These are phyloP conservation scores for Fraxinus albicans DNA, from an alignment of 305 asterid genomes.

Conservation along the genomic window DNA sequence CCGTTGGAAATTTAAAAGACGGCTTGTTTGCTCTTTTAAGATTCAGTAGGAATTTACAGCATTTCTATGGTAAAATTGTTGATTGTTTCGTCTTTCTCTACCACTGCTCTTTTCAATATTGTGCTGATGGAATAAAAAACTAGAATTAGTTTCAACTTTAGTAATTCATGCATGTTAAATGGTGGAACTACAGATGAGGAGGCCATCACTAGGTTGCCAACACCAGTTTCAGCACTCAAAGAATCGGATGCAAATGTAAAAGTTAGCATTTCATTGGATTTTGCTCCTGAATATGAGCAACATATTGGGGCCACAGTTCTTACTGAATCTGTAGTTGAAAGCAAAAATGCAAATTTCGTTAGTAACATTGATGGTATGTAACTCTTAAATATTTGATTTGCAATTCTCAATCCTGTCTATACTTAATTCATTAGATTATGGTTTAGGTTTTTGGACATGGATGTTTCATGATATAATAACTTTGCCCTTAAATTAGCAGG, in stretches of 20 bases:
- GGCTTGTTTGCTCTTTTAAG: neutral
- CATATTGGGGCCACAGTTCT: slow-evolving; percentile 29
- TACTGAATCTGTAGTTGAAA: slow-evolving; percentile 35
- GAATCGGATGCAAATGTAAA: slow-evolving; percentile 34
- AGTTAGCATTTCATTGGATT: slow-evolving; percentile 31
- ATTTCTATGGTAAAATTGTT: neutral
- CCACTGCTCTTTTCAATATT: neutral
- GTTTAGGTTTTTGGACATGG: neutral
- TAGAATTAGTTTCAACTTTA: neutral
- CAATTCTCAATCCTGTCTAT: neutral
- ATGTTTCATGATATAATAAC: neutral
- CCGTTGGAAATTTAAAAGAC: neutral
- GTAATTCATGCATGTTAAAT: slow-evolving; percentile 24
- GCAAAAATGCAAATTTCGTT: slow-evolving; percentile 28
- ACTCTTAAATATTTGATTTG: neutral
- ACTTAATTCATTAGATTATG: neutral
- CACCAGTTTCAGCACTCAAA: slow-evolving; percentile 28
- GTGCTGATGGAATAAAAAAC: neutral
- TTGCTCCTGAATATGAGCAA: slow-evolving; percentile 43
- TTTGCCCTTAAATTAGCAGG: slow-evolving; percentile 34
- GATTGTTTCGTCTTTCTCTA: slow-evolving; percentile 4
- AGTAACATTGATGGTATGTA: slow-evolving; percentile 37
- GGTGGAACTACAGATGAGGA: slow-evolving; percentile 19
- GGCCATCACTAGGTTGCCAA: slow-evolving; percentile 20
- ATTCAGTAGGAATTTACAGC: neutral